Base-by-base conservation (phyloP, 768 basidiomycete species). In the Mycena indigotica region DNA sequence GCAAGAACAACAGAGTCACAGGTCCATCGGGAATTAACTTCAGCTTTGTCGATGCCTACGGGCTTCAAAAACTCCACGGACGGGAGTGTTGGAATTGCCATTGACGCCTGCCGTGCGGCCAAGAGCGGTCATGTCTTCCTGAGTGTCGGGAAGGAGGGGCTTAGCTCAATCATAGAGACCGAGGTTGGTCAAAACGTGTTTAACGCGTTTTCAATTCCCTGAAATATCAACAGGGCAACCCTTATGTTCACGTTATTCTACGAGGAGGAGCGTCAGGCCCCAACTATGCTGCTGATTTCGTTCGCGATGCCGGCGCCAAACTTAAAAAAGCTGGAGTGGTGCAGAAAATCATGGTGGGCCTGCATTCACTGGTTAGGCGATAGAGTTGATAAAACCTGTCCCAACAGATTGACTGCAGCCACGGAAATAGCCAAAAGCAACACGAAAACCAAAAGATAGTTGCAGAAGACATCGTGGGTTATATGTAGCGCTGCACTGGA, bases 61-160 rank as follows among this genome's bases (percentile, higher is more conserved):
- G 97, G 97, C 6, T 98, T 99, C 85, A 99, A 99, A 77, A 99
- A 99, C 67, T 92, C 92, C 12, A 98, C 96, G 1, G 97, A 98
- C 65, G 97, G 97, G 35, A 88, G 87, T 26, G 84, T 96, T 40
- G 85, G 87, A 49, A 91, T 98, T 62, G 95, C 97, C 0, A 83
- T 98, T 44, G 95, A 99, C 72, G 96, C 96, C 2, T 98, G 95
- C 74, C 85, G 95, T 30, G 92, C 96, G 16, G 95, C 97, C 17
- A 84, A 86, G 57, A 83, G 84, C 55, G 91, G 92, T 1, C 96
- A 99, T 72, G 93, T 95, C 57, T 99, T 99, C 84, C 81, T 99
- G 17, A 91, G 88, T 64, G 97, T 99, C 28, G 97, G 95, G 28
- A 98, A 98, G 76, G 95, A 97, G 73, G 96, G 96, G 13, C 72